Evolutionary conservation across 768 basidiomycete genomes (phyloP), one percentile per base, ranked within the genome.

Genomic region (Leccinum sublutescens): DNA sequence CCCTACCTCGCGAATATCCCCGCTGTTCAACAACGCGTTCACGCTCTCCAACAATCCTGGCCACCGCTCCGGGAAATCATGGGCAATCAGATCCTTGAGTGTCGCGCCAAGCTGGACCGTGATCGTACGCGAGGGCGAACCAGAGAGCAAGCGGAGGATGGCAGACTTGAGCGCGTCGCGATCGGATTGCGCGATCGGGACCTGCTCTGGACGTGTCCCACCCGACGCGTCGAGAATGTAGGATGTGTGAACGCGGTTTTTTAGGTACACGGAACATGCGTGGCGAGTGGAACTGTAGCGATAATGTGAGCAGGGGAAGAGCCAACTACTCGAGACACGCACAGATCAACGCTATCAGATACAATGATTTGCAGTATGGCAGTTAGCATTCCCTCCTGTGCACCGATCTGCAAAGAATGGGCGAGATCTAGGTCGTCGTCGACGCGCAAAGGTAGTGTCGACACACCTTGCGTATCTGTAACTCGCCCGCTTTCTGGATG

Each of bases 341-440:
- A 94, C 87, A 85, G 76, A 77, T 92, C 90, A 67, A 91, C 81
- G 66, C 75, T 82, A 78, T 90, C 88, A 61, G 85, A 80, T 33
- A 84, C 87, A 68, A 95, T 88, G 66, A 96, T 94, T 75, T 92
- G 90, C 61, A 95, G 78, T 64, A 94, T 80, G 57, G 88, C 88
- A n/a, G 87, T 76, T 62, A 94, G 79, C 77, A 95, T 82, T 69
- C 93, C 93, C 73, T 92, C 89, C 71, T 92, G 84, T 58, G 81
- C 80, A 53, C 84, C 85, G 71, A 94, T 80, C 93, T 94, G 64
- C n/a, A 51, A 61, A 50, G 25, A 47, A 56, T n/a, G 50, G 54
- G 50, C 23, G 49, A 47, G 33, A 54, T 55, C 54, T 51, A 14
- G 49, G 50, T 61, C 19, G 25, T 9, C 23, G 56, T 43, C 21